A percentile compares a stretch with the other conserved stretches of the same genome.
phyloP scores from a whole-genome alignment of 495 filamentous ascomycete genomes.

The Terfezia boudieri region DNA sequence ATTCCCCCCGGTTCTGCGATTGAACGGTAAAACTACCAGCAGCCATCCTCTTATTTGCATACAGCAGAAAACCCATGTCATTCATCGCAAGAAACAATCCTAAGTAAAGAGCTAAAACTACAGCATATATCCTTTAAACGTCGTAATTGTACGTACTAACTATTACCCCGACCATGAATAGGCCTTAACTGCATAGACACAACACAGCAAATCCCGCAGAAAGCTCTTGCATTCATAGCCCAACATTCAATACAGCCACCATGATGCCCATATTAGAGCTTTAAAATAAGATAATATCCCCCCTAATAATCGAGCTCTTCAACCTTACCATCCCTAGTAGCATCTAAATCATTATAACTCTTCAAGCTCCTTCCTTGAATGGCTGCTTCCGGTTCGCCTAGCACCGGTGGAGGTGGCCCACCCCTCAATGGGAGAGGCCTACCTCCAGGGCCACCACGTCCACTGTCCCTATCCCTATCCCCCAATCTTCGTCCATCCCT shows the following conservation, averaged over 20 bases:
- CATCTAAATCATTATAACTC: constrained; percentile 94
- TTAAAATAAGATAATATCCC: neutral
- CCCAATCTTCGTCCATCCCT: constrained; percentile 7
- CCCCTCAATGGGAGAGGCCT: constrained; percentile 23
- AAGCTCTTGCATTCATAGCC: no score
- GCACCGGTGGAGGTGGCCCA: constrained; percentile 30
- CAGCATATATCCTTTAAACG: no score
- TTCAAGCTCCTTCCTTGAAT: constrained; percentile 77
- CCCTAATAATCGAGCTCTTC: constrained; percentile 36
- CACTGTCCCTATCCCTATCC: constrained; percentile 11
- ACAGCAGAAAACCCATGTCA: no score
- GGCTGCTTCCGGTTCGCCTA: constrained; percentile 39
- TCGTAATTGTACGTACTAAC: no score
- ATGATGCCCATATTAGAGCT: neutral
- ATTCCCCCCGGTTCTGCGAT: no score
- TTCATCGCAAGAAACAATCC: neutral
- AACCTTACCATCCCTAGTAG: constrained; percentile 33
- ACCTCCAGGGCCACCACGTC: constrained; percentile 15
- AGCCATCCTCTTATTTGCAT: no score
- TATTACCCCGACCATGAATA: no score
- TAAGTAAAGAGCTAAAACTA: neutral
- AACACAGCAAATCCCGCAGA: no score
- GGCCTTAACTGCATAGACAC: no score
- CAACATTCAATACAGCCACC: no score
- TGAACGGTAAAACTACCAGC: no score